phyloP scores from a whole-genome alignment of 164 flowering plant genomes.

The Macadamia tetraphylla region DNA sequence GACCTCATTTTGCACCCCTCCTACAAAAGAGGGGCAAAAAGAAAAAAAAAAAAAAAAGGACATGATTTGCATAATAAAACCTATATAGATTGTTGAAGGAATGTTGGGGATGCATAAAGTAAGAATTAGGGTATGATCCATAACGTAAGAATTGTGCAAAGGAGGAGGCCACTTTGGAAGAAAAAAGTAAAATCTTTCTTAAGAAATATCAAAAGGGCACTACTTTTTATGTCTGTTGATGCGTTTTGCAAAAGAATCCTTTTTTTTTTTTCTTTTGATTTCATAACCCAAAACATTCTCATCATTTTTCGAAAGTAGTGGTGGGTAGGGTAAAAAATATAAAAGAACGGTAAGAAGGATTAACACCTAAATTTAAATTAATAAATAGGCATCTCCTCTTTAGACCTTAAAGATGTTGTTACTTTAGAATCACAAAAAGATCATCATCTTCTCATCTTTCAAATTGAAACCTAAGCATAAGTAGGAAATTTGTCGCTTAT shows the following conservation, averaged over 20 bases:
- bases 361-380: slow-evolving; percentile 16
- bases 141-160: slow-evolving; percentile 64
- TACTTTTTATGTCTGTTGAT: slow-evolving; percentile 60
- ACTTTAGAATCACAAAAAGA: slow-evolving; percentile 60
- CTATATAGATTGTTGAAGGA: slow-evolving; percentile 1
- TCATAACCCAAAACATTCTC: slow-evolving; percentile 56
- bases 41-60: too few relatives aligned
- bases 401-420: slow-evolving; percentile 44
- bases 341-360: slow-evolving; percentile 2
- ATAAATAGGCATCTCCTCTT: slow-evolving; percentile 48
- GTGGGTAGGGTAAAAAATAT: slow-evolving; percentile 13
- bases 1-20: too few relatives aligned
- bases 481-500: slow-evolving; percentile 53
- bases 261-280: slow-evolving; percentile 35
- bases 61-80: too few relatives aligned
- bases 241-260: slow-evolving; percentile 37
- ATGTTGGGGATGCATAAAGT: slow-evolving; percentile 18
- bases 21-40: too few relatives aligned
- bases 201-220: slow-evolving; percentile 53
- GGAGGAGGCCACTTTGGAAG: slow-evolving; percentile 48
- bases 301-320: slow-evolving; percentile 38
- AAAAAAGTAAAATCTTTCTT: slow-evolving; percentile 53
- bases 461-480: slow-evolving; percentile 40
- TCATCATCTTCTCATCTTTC: slow-evolving; percentile 26
- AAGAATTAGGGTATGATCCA: slow-evolving; percentile 46